These are phyloP conservation scores for Paulownia fortunei DNA, from an alignment of 257 asterid species.

Conservation along the genomic window DNA sequence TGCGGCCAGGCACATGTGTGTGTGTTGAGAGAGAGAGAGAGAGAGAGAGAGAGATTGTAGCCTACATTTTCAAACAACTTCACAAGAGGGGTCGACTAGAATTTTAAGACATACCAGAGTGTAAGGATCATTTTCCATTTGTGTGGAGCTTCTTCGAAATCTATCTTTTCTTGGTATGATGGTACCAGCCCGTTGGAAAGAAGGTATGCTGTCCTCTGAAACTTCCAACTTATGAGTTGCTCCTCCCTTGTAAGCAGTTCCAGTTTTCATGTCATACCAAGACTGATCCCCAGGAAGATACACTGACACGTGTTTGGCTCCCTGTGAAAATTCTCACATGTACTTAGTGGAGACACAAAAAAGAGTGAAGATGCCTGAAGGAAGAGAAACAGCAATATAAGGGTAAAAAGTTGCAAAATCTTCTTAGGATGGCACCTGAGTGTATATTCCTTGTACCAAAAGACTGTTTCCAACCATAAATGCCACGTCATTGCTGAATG, in stretches of 20 bases:
- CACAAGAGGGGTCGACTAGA: slow-evolving; percentile 7
- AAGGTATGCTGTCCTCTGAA: slow-evolving; percentile 76
- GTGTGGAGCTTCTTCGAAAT: slow-evolving; percentile 88
- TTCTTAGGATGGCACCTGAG: slow-evolving; percentile 58
- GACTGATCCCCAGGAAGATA: slow-evolving; percentile 90
- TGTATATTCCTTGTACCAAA: slow-evolving; percentile 94
- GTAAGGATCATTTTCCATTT: slow-evolving; percentile 95
- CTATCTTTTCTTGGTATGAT: slow-evolving; percentile 94
- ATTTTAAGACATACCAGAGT: slow-evolving; percentile 68
- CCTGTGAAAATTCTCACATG: slow-evolving; percentile 43
- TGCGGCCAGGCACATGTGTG: background rate
- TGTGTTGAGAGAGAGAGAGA: background rate
- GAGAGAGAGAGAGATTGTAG: background rate
- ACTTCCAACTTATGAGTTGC: slow-evolving; percentile 71
- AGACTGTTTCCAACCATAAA: slow-evolving; percentile 94
- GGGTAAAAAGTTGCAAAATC: background rate
- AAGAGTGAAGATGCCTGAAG: background rate
- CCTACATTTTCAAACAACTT: background rate
- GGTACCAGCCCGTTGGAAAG: slow-evolving; percentile 96
- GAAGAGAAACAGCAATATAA: background rate
- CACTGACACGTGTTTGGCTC: slow-evolving; percentile 77
- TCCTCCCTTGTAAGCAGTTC: slow-evolving; percentile 79
- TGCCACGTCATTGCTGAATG: slow-evolving; percentile 89
- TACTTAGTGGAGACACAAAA: slow-evolving; percentile 17
- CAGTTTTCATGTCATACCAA: slow-evolving; percentile 88